Evolutionary conservation across 108 stramenopile species (phyloP).

Genomic region (Fistulifera pelliculosa): DNA sequence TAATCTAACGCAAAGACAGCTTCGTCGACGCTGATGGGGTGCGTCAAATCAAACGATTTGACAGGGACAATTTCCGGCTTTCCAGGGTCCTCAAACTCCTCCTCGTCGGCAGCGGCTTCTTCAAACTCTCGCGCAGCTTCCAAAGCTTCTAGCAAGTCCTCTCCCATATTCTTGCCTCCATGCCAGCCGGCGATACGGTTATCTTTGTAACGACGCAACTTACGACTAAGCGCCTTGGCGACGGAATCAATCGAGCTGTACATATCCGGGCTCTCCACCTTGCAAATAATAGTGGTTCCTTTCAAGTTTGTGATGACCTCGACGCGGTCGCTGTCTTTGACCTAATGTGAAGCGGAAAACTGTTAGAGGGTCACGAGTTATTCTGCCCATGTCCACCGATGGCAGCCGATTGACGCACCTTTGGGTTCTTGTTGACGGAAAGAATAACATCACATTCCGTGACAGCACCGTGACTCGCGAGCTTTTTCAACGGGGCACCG

Average conservation of each 20-base stretch:
- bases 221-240: slow-evolving; percentile 51
- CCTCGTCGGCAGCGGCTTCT: slow-evolving; percentile 23
- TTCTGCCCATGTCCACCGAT: background rate
- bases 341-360: slow-evolving; percentile 20
- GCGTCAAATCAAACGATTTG: slow-evolving; percentile 69
- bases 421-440: slow-evolving; percentile 77
- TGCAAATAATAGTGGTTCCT: slow-evolving; percentile 70
- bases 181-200: slow-evolving; percentile 73
- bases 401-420: slow-evolving; percentile 38
- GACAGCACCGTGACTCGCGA: slow-evolving; percentile 45
- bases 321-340: slow-evolving; percentile 68
- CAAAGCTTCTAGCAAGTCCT: slow-evolving; percentile 65
- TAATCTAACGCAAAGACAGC: slow-evolving; percentile 87
- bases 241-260: slow-evolving; percentile 74
- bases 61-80: slow-evolving; percentile 68
- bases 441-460: slow-evolving; percentile 73
- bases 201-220: slow-evolving; percentile 79
- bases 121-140: slow-evolving; percentile 27
- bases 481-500: slow-evolving; percentile 61
- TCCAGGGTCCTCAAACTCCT: slow-evolving; percentile 62
- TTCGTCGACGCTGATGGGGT: slow-evolving; percentile 70
- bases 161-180: slow-evolving; percentile 67
- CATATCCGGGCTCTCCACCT: slow-evolving; percentile 69
- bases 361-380: no score
- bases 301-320: slow-evolving; percentile 73